These are phyloP conservation scores for Knufia petricola DNA, from an alignment of 2,329 filamentous ascomycete species.

Conservation along the genomic window DNA sequence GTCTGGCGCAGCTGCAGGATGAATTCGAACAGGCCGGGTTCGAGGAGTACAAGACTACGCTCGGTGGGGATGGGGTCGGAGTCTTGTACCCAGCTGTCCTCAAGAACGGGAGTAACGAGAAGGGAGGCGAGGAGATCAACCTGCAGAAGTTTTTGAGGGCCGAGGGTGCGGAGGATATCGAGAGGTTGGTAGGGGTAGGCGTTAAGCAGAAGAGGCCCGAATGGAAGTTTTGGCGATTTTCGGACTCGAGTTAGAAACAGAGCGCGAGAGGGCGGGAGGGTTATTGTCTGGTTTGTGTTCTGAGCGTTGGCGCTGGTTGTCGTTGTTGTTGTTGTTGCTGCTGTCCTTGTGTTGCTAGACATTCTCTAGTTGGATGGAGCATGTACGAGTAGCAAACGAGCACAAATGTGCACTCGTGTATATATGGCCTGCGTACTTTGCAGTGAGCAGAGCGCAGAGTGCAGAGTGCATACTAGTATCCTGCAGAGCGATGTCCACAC, in stretches of 20 bases:
- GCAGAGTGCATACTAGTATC: too few species aligned
- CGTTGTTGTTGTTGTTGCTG: too few species aligned
- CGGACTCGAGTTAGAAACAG: background rate
- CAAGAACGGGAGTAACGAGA: slow-evolving; percentile 70
- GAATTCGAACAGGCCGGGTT: slow-evolving; percentile 65
- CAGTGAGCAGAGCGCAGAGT: too few species aligned
- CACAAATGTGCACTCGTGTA: too few species aligned
- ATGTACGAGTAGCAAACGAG: background rate
- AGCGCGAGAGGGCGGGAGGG: background rate
- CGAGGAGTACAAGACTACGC: slow-evolving; percentile 73
- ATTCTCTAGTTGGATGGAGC: background rate
- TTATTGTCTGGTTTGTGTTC: background rate
- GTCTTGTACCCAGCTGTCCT: slow-evolving; percentile 89
- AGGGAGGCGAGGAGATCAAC: slow-evolving; percentile 86
- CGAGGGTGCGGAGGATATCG: slow-evolving; percentile 73
- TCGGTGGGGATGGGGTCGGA: slow-evolving; percentile 88
- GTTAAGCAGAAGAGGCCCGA: slow-evolving; percentile 60
- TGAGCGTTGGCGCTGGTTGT: slow-evolving; percentile 2
- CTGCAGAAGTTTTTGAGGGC: slow-evolving; percentile 79
- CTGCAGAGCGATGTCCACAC: too few species aligned
- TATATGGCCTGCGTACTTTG: too few species aligned
- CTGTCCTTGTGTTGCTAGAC: background rate
- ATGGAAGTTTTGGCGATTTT: slow-evolving; percentile 67
- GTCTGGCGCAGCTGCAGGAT: slow-evolving; percentile 53
- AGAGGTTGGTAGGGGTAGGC: slow-evolving; percentile 74